These are phyloP conservation scores for Podila epicladia DNA, from an alignment of 192 early-diverging fungal species.

Conservation along the genomic window DNA sequence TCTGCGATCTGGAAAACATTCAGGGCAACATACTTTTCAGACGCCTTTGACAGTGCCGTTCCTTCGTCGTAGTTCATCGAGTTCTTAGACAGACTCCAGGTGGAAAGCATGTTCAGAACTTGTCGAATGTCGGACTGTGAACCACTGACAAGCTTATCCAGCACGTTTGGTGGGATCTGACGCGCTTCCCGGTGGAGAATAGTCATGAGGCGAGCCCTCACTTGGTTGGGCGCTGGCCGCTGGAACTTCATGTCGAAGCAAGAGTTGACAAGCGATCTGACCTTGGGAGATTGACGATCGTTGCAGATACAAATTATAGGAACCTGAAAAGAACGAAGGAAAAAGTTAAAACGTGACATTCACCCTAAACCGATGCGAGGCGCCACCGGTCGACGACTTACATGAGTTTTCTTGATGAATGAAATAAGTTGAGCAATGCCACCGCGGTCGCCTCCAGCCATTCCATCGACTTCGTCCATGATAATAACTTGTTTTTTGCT, in stretches of 20 bases:
- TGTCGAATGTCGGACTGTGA: conserved; percentile 96
- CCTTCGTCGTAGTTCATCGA: conserved; percentile 85
- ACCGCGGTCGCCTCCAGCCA: conserved; percentile 97
- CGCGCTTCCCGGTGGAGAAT: conserved; percentile 82
- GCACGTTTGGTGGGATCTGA: conserved; percentile 76
- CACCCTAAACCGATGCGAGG: background rate
- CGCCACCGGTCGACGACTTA: conserved; percentile 16
- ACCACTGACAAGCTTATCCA: conserved; percentile 80
- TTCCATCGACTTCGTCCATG: conserved; percentile 99
- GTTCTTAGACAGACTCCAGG: conserved; percentile 77
- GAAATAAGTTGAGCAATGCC: conserved; percentile 88
- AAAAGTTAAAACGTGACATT: conserved; percentile 1
- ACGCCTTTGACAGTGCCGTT: conserved; percentile 68
- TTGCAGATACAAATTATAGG: conserved; percentile 99
- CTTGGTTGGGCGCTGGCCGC: conserved; percentile 75
- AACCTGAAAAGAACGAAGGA: conserved; percentile 55
- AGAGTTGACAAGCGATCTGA: conserved; percentile 83
- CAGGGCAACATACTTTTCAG: conserved; percentile 49
- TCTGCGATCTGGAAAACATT: conserved; percentile 83
- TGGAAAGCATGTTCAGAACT: conserved; percentile 93
- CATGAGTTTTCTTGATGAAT: conserved; percentile 90
- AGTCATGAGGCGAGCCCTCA: conserved; percentile 76
- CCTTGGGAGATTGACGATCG: conserved; percentile 87
- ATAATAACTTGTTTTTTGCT: conserved; percentile 77
- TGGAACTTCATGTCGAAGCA: conserved; percentile 87